Percentiles rank a stretch among this genome's conserved stretches.
These are phyloP conservation scores for Proliferodiscus dingleyae DNA, from an alignment of 2,329 filamentous ascomycete genomes.

Conservation along the genomic window DNA sequence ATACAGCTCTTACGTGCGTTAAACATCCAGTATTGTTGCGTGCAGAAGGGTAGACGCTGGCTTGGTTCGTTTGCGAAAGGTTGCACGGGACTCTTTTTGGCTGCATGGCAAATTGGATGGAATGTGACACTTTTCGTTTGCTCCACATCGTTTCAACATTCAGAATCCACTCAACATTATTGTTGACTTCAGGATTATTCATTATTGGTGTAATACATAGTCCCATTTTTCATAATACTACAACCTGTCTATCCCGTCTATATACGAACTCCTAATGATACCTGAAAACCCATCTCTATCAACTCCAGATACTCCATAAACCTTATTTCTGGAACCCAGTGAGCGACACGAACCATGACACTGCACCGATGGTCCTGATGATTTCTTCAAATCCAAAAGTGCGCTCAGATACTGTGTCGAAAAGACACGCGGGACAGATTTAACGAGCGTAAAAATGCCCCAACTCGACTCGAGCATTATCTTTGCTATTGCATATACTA, in stretches of 20 bases:
- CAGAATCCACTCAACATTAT: not conserved
- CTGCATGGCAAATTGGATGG: not conserved
- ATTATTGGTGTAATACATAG: conserved; percentile 14
- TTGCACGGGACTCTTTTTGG: not conserved
- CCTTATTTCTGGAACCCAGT: not conserved
- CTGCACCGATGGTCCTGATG: too few species aligned
- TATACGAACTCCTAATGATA: not conserved
- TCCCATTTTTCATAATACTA: conserved; percentile 6
- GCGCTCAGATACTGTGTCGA: too few species aligned
- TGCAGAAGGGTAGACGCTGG: not conserved
- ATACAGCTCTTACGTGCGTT: too few species aligned
- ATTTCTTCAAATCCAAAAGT: too few species aligned
- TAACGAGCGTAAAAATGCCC: too few species aligned
- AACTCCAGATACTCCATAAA: not conserved
- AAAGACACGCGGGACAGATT: too few species aligned
- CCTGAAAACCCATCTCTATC: not conserved
- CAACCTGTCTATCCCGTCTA: conserved; percentile 11
- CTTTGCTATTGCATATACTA: too few species aligned
- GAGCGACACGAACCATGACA: too few species aligned
- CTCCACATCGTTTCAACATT: not conserved
- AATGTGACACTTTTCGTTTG: not conserved
- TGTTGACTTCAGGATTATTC: conserved; percentile 2
- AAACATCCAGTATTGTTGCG: not conserved
- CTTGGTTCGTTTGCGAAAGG: too few species aligned
- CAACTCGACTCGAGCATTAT: too few species aligned